Evolutionary conservation across 352 stramenopile genomes (phyloP).

Genomic region (Globisporangium carolinianum): DNA sequence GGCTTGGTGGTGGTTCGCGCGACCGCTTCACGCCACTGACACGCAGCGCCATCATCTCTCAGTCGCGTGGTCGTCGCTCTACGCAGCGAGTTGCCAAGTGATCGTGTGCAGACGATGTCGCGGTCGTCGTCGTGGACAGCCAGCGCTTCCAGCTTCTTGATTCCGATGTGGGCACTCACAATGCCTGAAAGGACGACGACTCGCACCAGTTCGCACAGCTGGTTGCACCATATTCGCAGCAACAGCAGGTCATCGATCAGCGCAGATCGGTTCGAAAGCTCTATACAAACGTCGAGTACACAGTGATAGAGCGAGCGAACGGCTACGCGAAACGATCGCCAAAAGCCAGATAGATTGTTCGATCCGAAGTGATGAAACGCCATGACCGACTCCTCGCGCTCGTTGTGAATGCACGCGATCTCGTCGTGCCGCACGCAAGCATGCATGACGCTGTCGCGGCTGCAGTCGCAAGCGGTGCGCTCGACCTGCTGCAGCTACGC

Average conservation of each 20-base stretch:
- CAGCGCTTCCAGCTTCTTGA: no score
- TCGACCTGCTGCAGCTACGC: slow-evolving; percentile 29
- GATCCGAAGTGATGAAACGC: slow-evolving; percentile 7
- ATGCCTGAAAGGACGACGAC: not conserved
- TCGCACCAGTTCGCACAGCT: not conserved
- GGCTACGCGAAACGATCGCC: no score
- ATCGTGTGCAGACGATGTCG: not conserved
- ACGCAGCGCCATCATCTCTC: slow-evolving; percentile 6
- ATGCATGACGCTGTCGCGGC: not conserved
- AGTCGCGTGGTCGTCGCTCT: not conserved
- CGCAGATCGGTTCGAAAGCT: not conserved
- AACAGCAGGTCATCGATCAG: not conserved
- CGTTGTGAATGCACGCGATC: slow-evolving; percentile 22
- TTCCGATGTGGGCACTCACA: no score
- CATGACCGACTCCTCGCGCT: slow-evolving; percentile 14
- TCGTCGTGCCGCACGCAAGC: not conserved
- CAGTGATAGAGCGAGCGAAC: not conserved
- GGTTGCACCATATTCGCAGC: no score
- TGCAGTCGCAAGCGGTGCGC: slow-evolving; percentile 1
- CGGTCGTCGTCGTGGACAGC: no score
- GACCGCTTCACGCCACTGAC: slow-evolving; percentile 14
- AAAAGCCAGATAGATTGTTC: no score
- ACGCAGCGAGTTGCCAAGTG: not conserved
- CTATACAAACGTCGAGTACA: not conserved
- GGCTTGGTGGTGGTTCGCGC: slow-evolving; percentile 4